phyloP scores from a whole-genome alignment of 495 filamentous ascomycete genomes.

The Venustampulla echinocandica region DNA sequence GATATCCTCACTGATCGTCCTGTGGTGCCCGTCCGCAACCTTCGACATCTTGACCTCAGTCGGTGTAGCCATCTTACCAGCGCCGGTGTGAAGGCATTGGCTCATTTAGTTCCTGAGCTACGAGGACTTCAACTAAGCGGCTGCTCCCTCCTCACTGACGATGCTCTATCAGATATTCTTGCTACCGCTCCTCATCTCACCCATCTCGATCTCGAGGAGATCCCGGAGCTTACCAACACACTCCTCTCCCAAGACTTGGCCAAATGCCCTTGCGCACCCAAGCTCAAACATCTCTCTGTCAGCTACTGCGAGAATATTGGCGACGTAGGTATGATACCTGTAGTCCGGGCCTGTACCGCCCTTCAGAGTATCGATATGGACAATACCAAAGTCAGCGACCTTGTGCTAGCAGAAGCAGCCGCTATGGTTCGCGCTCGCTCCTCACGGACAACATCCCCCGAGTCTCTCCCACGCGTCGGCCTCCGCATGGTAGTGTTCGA shows the following conservation, averaged over 20 bases:
- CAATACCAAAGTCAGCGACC: slow-evolving; percentile 84
- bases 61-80: slow-evolving; percentile 68
- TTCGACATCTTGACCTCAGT: slow-evolving; percentile 79
- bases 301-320: slow-evolving; percentile 82
- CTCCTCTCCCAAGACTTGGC: slow-evolving; percentile 62
- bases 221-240: slow-evolving; percentile 65
- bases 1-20: slow-evolving; percentile 70
- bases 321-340: slow-evolving; percentile 74
- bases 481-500: slow-evolving; percentile 83
- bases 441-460: slow-evolving; percentile 34
- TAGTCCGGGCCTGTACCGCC: slow-evolving; percentile 64
- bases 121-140: slow-evolving; percentile 74
- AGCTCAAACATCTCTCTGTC: slow-evolving; percentile 73
- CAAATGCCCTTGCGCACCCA: slow-evolving; percentile 58
- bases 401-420: slow-evolving; percentile 81
- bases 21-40: slow-evolving; percentile 65
- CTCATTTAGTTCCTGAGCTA: slow-evolving; percentile 66
- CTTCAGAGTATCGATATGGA: slow-evolving; percentile 77
- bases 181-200: slow-evolving; percentile 67
- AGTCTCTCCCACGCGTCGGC: slow-evolving; percentile 44
- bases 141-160: slow-evolving; percentile 63
- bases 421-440: slow-evolving; percentile 59
- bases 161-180: slow-evolving; percentile 60
- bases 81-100: slow-evolving; percentile 55
- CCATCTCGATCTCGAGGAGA: slow-evolving; percentile 84